Evolutionary conservation across 1,284 basidiomycete genomes (phyloP).

Genomic region (Sporisorium scitamineum): DNA sequence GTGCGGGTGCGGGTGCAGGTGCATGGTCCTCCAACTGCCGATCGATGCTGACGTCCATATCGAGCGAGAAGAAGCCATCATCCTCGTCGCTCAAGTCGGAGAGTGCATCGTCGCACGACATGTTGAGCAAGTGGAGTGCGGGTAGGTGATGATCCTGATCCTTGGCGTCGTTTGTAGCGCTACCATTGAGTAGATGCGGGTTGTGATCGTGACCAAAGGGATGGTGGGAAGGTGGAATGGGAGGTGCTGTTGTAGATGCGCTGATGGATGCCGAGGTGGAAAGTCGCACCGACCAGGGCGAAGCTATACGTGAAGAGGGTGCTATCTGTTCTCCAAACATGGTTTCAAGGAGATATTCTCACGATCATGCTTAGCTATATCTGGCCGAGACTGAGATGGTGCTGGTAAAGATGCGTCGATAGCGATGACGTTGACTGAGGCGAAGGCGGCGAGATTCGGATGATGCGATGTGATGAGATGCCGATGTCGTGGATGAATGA

Average conservation of each 20-base stretch:
- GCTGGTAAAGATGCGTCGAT: neutral
- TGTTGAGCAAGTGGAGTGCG: slow-evolving; percentile 40
- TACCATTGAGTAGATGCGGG: neutral
- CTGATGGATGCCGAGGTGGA: slow-evolving; percentile 44
- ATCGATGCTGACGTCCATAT: slow-evolving; percentile 57
- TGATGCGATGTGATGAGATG: neutral
- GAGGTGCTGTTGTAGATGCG: slow-evolving; percentile 39
- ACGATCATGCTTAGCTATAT: slow-evolving; percentile 34
- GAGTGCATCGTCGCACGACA: slow-evolving; percentile 35
- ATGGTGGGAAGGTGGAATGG: slow-evolving; percentile 26
- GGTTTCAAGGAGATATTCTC: slow-evolving; percentile 22
- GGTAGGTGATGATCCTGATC: slow-evolving; percentile 21
- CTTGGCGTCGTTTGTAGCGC: slow-evolving; percentile 1
- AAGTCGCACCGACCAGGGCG: slow-evolving; percentile 44
- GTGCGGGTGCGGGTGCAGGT: neutral
- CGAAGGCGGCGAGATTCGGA: neutral
- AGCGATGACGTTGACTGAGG: neutral
- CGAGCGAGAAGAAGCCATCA: slow-evolving; percentile 59
- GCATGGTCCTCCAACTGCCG: slow-evolving; percentile 23
- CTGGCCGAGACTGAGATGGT: neutral
- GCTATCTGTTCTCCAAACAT: slow-evolving; percentile 47
- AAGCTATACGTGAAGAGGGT: slow-evolving; percentile 27
- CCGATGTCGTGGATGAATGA: neutral
- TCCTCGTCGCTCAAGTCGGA: slow-evolving; percentile 45
- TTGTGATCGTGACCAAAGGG: neutral